Evolutionary conservation across 202 grass and related monocot species (phyloP), one percentile per base, ranked within the genome.

Genomic region (Panicum hallii): DNA sequence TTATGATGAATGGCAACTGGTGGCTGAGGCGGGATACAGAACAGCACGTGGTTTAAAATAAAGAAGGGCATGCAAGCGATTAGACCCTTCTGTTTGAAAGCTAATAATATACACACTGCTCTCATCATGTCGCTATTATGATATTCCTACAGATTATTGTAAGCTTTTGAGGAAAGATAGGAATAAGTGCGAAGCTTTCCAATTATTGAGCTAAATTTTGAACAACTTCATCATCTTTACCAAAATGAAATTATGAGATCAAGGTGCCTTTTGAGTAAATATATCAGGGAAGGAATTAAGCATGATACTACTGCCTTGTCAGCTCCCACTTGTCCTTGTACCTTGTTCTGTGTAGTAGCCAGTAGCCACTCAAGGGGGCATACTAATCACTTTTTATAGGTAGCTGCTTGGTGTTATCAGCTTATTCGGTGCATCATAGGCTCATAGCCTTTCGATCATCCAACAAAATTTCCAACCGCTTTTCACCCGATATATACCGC

Each of bases 41-140:
- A 55, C 20, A 67, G 23, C 67, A 34, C 42, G 5, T 84, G 76
- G 65, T 41, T 62, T 30, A 52, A 53, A 63, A 63, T 63, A 63
- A 74, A 67, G 50, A 61, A 50, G 30, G 68, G 9, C 43, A 55
- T 7, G 58, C 54, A 81, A 53, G 32, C 67, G 69, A 85, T 64
- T 41, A 14, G 20, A 52, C 13, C 11, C 12, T 45, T 76, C 13
- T 85, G 64, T 75, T 14, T 11, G 17, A 55, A 65, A 61, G 56
- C 46, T 28, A 79, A 38, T 53, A 5, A 14, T 60, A 60, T 9
- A 82, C 44, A 82, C 44, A 45, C 34, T 72, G 22, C 66, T 55
- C 9, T 70, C 61, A 78, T 71, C 34, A 83, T 83, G 44, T 45
- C 45, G 36, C 5, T 63, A 38, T 46, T 79, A 84, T 79, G 68